Evolutionary conservation across 2,329 filamentous ascomycete species (phyloP).

Genomic region (Truncatella angustata): DNA sequence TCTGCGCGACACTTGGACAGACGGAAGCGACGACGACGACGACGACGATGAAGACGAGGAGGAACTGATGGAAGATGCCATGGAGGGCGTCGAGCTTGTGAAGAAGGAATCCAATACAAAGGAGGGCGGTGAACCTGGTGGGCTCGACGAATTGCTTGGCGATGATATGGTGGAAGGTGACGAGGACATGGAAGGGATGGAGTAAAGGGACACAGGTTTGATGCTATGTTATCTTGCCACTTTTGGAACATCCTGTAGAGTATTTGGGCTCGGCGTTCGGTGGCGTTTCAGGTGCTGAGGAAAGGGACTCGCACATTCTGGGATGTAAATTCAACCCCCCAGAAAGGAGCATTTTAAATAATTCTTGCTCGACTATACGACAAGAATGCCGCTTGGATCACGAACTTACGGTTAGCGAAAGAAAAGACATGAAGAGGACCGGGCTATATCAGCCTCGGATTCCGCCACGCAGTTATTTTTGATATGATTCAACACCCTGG

Average conservation of each 20-base stretch:
- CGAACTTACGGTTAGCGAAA: no score
- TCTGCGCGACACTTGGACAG: slow-evolving; percentile 57
- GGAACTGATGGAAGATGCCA: slow-evolving; percentile 44
- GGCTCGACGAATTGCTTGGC: slow-evolving; percentile 54
- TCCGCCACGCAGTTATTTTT: no score
- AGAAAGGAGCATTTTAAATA: not conserved
- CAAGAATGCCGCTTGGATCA: no score
- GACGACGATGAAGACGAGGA: slow-evolving; percentile 39
- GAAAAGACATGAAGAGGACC: no score
- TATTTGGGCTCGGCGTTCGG: not conserved
- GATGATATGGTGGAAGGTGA: slow-evolving; percentile 50
- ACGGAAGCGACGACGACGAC: slow-evolving; percentile 37
- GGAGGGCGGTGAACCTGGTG: slow-evolving; percentile 48
- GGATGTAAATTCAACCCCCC: no score
- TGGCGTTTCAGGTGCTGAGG: not conserved
- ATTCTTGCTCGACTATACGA: not conserved
- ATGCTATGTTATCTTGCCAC: not conserved
- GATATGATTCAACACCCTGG: no score
- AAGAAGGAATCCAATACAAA: slow-evolving; percentile 33
- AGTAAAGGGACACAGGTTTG: slow-evolving; percentile 13
- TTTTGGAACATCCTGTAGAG: not conserved
- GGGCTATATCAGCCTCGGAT: no score
- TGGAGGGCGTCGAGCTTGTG: slow-evolving; percentile 45
- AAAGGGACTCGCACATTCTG: no score
- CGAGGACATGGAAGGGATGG: slow-evolving; percentile 51